phyloP scores from a whole-genome alignment of 441 rosid genomes.

The Corymbia citriodora region DNA sequence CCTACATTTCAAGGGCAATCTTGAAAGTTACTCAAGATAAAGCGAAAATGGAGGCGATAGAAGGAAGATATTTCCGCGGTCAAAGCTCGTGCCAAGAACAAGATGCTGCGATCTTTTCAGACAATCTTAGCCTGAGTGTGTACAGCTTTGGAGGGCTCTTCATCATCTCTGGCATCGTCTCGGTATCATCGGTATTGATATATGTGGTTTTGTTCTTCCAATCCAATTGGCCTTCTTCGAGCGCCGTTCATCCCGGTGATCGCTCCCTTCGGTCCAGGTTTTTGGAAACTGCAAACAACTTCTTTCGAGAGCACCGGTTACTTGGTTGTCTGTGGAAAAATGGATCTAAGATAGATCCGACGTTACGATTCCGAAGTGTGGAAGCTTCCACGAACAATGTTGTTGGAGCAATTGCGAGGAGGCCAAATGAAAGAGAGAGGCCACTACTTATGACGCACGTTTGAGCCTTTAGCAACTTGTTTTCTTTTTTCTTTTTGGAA shows the following conservation, averaged over 20 bases:
- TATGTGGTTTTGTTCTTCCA: constrained; percentile 1
- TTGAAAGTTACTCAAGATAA: constrained; percentile 27
- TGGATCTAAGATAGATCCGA: neutral
- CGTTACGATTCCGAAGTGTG: neutral
- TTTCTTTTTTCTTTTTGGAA: neutral
- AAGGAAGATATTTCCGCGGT: neutral
- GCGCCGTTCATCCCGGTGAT: neutral
- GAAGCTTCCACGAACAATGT: neutral
- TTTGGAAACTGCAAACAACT: neutral
- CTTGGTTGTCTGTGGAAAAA: neutral
- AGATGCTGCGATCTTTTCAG: constrained; percentile 3
- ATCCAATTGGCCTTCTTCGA: neutral
- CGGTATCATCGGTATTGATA: constrained; percentile 22
- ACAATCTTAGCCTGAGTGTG: constrained; percentile 17
- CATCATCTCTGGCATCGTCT: constrained; percentile 34
- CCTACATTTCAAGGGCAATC: constrained; percentile 36
- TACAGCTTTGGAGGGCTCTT: constrained; percentile 42
- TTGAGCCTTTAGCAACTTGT: neutral
- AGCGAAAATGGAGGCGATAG: constrained; percentile 4
- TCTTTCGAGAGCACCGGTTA: neutral
- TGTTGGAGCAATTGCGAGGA: neutral
- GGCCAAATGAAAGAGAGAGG: neutral
- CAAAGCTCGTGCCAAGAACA: constrained; percentile 13
- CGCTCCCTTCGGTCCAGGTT: neutral
- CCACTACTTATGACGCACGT: neutral